phyloP scores from a whole-genome alignment of 2,329 filamentous ascomycete genomes.

The Eutypa lata region DNA sequence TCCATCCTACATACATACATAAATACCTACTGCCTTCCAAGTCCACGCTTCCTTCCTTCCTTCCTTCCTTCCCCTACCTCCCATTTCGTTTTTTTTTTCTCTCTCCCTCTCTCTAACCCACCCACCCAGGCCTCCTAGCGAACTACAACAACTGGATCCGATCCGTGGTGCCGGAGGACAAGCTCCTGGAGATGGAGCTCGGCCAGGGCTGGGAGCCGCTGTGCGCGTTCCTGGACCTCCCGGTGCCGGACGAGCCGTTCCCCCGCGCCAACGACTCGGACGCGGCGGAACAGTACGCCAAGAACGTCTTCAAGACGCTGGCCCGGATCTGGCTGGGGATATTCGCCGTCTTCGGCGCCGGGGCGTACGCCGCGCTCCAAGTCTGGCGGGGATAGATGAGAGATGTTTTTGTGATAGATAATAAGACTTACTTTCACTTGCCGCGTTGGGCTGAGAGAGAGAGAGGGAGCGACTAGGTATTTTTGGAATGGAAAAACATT shows the following conservation, averaged over 20 bases:
- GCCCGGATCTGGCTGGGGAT: neutral
- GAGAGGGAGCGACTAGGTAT: no score
- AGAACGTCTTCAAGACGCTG: neutral
- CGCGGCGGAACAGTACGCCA: neutral
- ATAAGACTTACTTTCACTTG: no score
- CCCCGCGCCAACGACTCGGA: slow-evolving; percentile 8
- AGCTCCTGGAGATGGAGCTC: slow-evolving; percentile 23
- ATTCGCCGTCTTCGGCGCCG: neutral
- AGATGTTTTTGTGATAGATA: no score
- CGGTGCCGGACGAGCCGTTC: slow-evolving; percentile 14
- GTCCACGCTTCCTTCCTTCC: no score
- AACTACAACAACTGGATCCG: slow-evolving; percentile 5
- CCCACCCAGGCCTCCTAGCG: neutral
- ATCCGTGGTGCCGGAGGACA: slow-evolving; percentile 19
- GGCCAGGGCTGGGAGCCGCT: slow-evolving; percentile 26
- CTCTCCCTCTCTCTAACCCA: neutral
- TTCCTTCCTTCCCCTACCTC: no score
- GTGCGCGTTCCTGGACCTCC: slow-evolving; percentile 22
- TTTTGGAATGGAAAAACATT: no score
- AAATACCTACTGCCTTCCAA: no score
- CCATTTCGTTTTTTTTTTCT: no score
- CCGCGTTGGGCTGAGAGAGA: no score
- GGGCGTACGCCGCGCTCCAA: neutral
- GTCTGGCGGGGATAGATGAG: neutral
- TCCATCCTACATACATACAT: no score